Base-by-base conservation (phyloP, 805 yeast species). In the Hanseniaspora guilliermondii region DNA sequence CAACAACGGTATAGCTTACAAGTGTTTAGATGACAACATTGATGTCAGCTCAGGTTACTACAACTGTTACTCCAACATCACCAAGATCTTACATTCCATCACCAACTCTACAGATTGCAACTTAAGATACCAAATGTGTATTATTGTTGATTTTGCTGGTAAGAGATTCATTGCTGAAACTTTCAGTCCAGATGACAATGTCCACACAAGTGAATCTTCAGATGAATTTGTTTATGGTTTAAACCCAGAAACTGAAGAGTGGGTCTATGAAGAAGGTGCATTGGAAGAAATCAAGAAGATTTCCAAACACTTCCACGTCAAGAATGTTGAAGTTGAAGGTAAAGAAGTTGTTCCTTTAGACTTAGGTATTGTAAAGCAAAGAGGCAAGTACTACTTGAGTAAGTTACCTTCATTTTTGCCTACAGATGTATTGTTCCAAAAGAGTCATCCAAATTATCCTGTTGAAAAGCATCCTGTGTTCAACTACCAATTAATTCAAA, bases 101-200 rank as follows among this genome's bases (percentile, higher is more conserved):
- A 36, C 55, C 37, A 44, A 30, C 21, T 24, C 32, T 14, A 24
- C 55, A 27, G 25, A 21, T 14, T 52, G 47, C 22, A 21, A 36
- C 30, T 44, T 52, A 14, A 44, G 80, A 62, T 82, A 83, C 50
- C 73, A 91, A 57, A 78, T 86, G 61, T 85, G 97, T 4, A 76
- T 89, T n/a, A 76, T 88, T 56, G 86, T 91, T 55, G 97, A 91
- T 68, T 91, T 79, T 70, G 80, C 85, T 64, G 98, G 97, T 58
- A 83, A 80, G 62, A 78, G 97, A 67, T 73, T 91, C 37, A 76
- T 91, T 38, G 87, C 95, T 66, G 97, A 91, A 71, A 86, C 96
- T 14, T 96, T 96, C 12, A 95, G 91, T 44, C 98, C 98, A 16
- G 97, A 97, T 22, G 30, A 40, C 32, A 44, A 40, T 25, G 47